Base-by-base conservation (phyloP, 2,329 filamentous ascomycete genomes). In the Acrocalymma vagum region DNA sequence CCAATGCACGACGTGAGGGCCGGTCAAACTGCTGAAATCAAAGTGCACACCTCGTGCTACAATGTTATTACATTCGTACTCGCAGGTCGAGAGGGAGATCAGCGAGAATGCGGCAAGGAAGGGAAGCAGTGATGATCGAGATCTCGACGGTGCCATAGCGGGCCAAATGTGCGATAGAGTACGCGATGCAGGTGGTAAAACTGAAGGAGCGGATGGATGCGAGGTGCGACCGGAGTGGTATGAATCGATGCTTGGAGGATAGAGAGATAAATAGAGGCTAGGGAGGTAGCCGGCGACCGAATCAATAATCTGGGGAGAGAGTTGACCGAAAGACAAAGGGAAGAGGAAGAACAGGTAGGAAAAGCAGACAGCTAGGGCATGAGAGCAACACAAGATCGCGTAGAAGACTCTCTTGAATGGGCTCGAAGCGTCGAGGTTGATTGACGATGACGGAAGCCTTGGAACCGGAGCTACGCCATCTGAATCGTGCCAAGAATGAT, bases 1-100 rank as follows among this genome's bases (percentile, higher is more conserved):
- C 54, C 76, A 76, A 59, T 89, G 78, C 24, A 90, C 84, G 0
- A 84, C 82, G 65, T 87, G 86, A 22, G 86, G 85, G 1, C 87
- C 88, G 5, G 73, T 76, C 6, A 92, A 79, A 49, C 76, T 69
- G 17, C 74, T 74, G 20, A 93, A 74, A 69, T 91, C 78, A 68
- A 87, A 92, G 20, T 72, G 76, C 45, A 81, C 76, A 16, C 75
- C 76, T 50, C 85, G 79, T 2, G 82, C 76, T 4, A 78, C 70
- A 21, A 90, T 74, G 33, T 84, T 76, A 14, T 80, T 75, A 76
- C 88, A 92, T 49, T 81, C 70, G 38, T 89, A 80, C 10, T 60
- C 59, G 43, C 55, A 57, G 31, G 60, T 43, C 20, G 60, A 47
- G 2, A 59, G 47, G 3, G 67, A 54, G 2, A 61, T 47, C 3